Evolutionary conservation across 768 basidiomycete species (phyloP), one percentile per base, ranked within the genome.

Genomic region (Rhodotorula taiwanensis): DNA sequence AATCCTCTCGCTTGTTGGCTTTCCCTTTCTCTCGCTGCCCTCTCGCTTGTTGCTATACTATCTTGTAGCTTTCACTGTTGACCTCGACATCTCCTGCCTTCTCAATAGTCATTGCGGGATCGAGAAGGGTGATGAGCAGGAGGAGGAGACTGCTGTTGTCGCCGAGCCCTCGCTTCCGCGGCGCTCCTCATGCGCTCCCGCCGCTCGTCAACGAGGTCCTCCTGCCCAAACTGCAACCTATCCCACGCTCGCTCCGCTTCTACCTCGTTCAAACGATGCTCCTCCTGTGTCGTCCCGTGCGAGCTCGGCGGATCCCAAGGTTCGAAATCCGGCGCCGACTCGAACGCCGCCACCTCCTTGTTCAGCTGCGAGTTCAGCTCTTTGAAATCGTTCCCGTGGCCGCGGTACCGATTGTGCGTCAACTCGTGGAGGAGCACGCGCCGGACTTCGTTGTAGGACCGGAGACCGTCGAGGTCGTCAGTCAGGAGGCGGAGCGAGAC

Each of bases 351-450:
- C 28, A 72, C 71, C 33, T 72, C 68, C 21, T 53, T 53, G 56
- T 70, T 72, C 16, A 72, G 66, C 2, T 55, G 63, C 23, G 68
- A 70, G 57, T 72, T 72, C 47, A 70, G 66, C 25, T 56, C 61
- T 21, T 67, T 72, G 68, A 72, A 69, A 11, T 36, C 14, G 47
- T 60, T 49, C 47, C 61, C 62, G 42, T 71, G 71, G 14, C 41
- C 28, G 18, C 61, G 49, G 52, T 52, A 53, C 39, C 36, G 31
- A 31, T 72, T 72, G 49, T 72, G 71, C 16, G 52, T 45, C n/a
- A 72, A 52, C 52, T 72, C 71, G 47, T 72, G 71, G 15, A 70
- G 43, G 9, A 72, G 60, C 0, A 72, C 71, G 36, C 60, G 48
- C 5, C 71, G 55, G 23, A 69, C 66, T 14, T 72, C 68, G 39